Evolutionary conservation across 1,284 basidiomycete species (phyloP).

Genomic region (Mycena citricolor): DNA sequence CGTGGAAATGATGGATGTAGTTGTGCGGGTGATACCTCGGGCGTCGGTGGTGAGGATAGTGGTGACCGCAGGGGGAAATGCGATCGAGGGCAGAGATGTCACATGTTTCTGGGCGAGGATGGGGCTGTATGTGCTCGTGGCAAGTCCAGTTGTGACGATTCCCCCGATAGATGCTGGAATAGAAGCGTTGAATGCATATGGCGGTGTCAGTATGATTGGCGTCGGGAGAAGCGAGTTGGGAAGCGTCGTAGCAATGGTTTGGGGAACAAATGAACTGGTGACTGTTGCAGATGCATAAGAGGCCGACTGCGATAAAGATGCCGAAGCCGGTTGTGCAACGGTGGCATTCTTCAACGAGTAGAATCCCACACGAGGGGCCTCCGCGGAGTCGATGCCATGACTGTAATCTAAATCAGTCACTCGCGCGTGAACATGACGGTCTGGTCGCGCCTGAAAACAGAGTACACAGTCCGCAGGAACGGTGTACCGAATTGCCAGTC

Average conservation of each 20-base stretch:
- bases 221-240: constrained; percentile 76
- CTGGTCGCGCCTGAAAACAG: constrained; percentile 66
- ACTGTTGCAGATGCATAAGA: constrained; percentile 54
- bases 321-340: constrained; percentile 38
- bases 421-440: constrained; percentile 10
- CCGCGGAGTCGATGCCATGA: constrained; percentile 69
- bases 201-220: constrained; percentile 62
- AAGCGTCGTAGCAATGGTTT: constrained; percentile 67
- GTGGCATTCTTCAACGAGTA: constrained; percentile 57
- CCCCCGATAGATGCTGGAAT: constrained; percentile 52
- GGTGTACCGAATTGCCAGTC: constrained; percentile 83
- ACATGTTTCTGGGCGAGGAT: constrained; percentile 44
- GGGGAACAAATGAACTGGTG: no score
- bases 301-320: constrained; percentile 52
- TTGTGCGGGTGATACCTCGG: constrained; percentile 43
- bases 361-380: constrained; percentile 72
- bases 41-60: constrained; percentile 48
- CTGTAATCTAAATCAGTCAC: constrained; percentile 36
- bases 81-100: constrained; percentile 49
- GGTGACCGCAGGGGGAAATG: constrained; percentile 40
- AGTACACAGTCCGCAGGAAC: constrained; percentile 81
- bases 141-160: constrained; percentile 58
- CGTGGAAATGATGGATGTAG: constrained; percentile 40
- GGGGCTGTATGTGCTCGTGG: constrained; percentile 65
- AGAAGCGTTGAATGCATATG: constrained; percentile 74